A percentile compares a stretch with the other conserved stretches of the same genome.
Conservation (phyloP, 768 basidiomycete genomes). For the Mycena sanguinolenta region DNA sequence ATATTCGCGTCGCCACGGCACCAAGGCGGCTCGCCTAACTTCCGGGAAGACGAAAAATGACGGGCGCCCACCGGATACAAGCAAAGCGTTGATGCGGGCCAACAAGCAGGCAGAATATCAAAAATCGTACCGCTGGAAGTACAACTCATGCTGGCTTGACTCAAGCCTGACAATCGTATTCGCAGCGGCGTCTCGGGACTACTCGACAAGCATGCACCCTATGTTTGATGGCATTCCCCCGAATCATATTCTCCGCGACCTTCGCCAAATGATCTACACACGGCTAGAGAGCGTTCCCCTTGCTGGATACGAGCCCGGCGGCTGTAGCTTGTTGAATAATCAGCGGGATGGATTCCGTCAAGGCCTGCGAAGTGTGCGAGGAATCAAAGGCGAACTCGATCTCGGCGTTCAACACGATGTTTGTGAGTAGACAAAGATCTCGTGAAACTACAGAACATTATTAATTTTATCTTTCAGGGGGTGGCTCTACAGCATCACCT, state of each 20-base stretch:
- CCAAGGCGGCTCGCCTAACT: too few species aligned
- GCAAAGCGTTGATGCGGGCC: not conserved
- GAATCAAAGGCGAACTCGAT: conserved; percentile 2
- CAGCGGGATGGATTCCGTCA: conserved; percentile 9
- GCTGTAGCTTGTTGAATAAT: not conserved
- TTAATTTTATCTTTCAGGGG: not conserved
- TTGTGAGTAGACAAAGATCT: not conserved
- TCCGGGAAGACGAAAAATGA: conserved; percentile 8
- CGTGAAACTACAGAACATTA: too few species aligned
- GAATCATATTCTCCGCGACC: not conserved
- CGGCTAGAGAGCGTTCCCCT: conserved; percentile 1
- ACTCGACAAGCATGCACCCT: not conserved
- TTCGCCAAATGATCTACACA: not conserved
- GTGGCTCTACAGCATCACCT: conserved; percentile 15
- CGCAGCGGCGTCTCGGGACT: conserved; percentile 4
- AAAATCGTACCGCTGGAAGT: conserved; percentile 15
- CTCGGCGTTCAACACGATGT: conserved; percentile 4
- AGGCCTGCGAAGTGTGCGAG: not conserved
- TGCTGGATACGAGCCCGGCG: not conserved
- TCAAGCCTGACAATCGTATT: conserved; percentile 17
- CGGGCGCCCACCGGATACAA: conserved; percentile 20
- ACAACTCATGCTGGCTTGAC: conserved; percentile 32
- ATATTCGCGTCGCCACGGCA: conserved; percentile 16
- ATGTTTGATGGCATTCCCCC: conserved; percentile 1
- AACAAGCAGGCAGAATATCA: not conserved